Evolutionary conservation across 306 rosid species (phyloP).

Genomic region (Glycine latifolia): DNA sequence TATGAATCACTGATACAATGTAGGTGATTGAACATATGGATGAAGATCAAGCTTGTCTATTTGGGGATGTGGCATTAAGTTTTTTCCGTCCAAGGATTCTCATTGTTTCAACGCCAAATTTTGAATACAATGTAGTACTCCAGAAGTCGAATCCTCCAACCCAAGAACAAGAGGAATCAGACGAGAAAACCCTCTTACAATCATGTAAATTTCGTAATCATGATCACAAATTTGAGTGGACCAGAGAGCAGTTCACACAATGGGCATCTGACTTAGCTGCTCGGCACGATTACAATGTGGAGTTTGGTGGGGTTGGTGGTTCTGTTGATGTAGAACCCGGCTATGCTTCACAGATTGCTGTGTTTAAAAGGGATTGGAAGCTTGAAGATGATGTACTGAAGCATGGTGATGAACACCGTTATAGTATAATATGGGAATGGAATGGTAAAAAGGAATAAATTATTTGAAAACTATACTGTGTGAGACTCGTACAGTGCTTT

Average conservation of each 20-base stretch:
- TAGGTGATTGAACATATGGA: conserved; percentile 99
- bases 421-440: conserved; percentile 78
- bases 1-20: conserved; percentile 29
- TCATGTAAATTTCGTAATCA: conserved; percentile 87
- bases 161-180: conserved; percentile 76
- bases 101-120: conserved; percentile 94
- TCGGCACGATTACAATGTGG: conserved; percentile 76
- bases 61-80: conserved; percentile 79
- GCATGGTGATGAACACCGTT: conserved; percentile 48
- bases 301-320: conserved; percentile 94
- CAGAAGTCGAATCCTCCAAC: conserved; percentile 62
- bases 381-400: conserved; percentile 41
- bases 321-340: conserved; percentile 84
- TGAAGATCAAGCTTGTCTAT: conserved; percentile 85
- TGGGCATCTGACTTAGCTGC: conserved; percentile 86
- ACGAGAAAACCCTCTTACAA: conserved; percentile 66
- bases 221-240: conserved; percentile 98
- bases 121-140: conserved; percentile 87
- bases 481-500: conserved; percentile 31
- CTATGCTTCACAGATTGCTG: conserved; percentile 97
- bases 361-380: conserved; percentile 63
- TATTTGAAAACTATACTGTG: conserved; percentile 1
- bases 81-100: conserved; percentile 79
- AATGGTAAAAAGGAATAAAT: conserved; percentile 44
- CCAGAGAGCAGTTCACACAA: conserved; percentile 75